Percentiles rank a stretch among this genome's conserved stretches.
phyloP scores from a whole-genome alignment of 2,329 filamentous ascomycete species.

The Curvularia hawaiiensis region DNA sequence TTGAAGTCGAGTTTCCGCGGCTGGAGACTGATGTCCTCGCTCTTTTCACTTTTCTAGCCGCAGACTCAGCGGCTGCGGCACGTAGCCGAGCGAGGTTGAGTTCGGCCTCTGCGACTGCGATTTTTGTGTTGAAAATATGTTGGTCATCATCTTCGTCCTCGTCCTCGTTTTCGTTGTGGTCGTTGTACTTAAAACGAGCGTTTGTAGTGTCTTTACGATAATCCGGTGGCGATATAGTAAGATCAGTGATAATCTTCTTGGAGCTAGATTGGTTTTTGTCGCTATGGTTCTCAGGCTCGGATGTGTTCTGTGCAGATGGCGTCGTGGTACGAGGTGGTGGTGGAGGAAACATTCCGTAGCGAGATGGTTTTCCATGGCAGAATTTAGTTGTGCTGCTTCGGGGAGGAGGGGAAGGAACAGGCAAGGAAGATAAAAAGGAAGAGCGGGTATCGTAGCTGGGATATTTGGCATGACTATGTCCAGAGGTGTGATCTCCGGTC shows the following conservation, averaged over 20 bases:
- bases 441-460: not conserved
- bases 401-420: not conserved
- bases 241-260: not conserved
- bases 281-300: not conserved
- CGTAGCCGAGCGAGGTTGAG: slow-evolving; percentile 22
- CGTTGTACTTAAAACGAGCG: not conserved
- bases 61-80: slow-evolving; percentile 9
- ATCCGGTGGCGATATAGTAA: not conserved
- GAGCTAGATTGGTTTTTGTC: not conserved
- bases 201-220: not conserved
- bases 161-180: not conserved
- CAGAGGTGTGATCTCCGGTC: not conserved
- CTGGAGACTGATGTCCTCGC: slow-evolving; percentile 1
- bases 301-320: not conserved
- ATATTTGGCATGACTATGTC: not conserved
- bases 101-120: slow-evolving; percentile 20
- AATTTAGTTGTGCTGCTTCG: not conserved
- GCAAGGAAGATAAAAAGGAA: not conserved
- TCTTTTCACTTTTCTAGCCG: slow-evolving; percentile 2
- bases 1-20: too few species aligned
- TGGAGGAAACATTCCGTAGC: not conserved
- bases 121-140: slow-evolving; percentile 12
- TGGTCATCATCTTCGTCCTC: slow-evolving; percentile 1
- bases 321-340: not conserved
- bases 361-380: not conserved